phyloP scores from a whole-genome alignment of 2,329 filamentous ascomycete genomes.

The Pseudogymnoascus sp. region DNA sequence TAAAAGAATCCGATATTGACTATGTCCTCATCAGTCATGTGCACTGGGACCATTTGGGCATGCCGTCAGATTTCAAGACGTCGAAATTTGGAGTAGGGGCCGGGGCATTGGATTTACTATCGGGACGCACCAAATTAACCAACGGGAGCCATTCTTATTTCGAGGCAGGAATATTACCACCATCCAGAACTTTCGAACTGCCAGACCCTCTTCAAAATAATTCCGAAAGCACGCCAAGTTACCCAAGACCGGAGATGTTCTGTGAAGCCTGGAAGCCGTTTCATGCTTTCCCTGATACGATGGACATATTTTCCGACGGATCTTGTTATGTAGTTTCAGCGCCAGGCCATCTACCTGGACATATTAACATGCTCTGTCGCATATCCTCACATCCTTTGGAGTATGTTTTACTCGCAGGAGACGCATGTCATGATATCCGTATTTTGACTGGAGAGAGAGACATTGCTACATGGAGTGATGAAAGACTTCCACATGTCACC shows the following conservation, averaged over 20 bases:
- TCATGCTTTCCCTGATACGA: too few relatives aligned
- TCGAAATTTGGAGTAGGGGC: slow-evolving; percentile 35
- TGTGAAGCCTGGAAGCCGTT: too few relatives aligned
- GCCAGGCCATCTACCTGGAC: slow-evolving; percentile 46
- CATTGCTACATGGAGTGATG: slow-evolving; percentile 27
- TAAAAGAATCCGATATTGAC: slow-evolving; percentile 25
- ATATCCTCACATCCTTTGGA: slow-evolving; percentile 28
- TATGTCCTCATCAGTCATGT: slow-evolving; percentile 43
- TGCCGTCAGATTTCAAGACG: slow-evolving; percentile 43
- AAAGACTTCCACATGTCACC: too few relatives aligned
- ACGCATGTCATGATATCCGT: slow-evolving; percentile 48
- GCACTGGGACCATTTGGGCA: slow-evolving; percentile 54
- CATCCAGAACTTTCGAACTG: too few relatives aligned
- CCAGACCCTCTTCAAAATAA: too few relatives aligned
- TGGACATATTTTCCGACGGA: slow-evolving; percentile 36
- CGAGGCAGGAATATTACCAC: too few relatives aligned
- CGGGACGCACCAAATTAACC: too few relatives aligned
- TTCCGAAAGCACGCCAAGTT: too few relatives aligned
- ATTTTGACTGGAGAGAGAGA: slow-evolving; percentile 46
- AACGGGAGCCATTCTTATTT: too few relatives aligned
- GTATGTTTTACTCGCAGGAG: slow-evolving; percentile 47
- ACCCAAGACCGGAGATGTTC: too few relatives aligned
- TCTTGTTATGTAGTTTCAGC: slow-evolving; percentile 43
- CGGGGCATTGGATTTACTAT: too few relatives aligned
- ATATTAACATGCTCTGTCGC: slow-evolving; percentile 44